phyloP scores from a whole-genome alignment of 768 basidiomycete species.

The Cytidiella melzeri region DNA sequence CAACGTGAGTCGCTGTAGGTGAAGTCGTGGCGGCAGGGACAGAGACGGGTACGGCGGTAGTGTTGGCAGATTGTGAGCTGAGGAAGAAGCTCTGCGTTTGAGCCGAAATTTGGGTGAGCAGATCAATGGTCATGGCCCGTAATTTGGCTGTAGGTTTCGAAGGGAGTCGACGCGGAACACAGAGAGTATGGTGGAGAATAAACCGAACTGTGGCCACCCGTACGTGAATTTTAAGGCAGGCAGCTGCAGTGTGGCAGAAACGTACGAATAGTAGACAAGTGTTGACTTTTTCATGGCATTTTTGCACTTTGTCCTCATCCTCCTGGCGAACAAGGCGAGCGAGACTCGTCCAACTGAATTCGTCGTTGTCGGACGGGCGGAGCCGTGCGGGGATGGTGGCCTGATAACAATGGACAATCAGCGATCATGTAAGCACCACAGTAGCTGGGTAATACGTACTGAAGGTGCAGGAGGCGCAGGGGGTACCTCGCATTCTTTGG shows the following conservation, averaged over 20 bases:
- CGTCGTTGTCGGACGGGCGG: background rate
- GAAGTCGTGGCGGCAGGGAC: background rate
- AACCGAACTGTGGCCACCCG: background rate
- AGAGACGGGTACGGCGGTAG: background rate
- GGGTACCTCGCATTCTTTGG: too few relatives aligned
- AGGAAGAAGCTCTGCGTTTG: conserved; percentile 1
- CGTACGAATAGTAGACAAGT: background rate
- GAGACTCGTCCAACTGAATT: background rate
- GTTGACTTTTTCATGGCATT: background rate
- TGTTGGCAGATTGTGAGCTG: background rate
- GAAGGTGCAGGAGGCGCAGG: too few relatives aligned
- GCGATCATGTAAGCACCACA: too few relatives aligned
- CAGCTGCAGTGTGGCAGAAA: background rate
- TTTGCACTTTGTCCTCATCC: background rate
- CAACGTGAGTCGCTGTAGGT: background rate
- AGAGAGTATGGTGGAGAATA: background rate
- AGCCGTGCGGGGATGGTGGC: background rate
- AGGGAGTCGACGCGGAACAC: background rate
- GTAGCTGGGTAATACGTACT: too few relatives aligned
- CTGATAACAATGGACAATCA: too few relatives aligned
- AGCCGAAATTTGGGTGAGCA: background rate
- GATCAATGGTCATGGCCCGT: background rate
- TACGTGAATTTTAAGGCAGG: background rate
- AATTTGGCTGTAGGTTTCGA: background rate
- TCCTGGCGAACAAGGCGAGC: background rate